Base-by-base conservation (phyloP, 1,284 basidiomycete genomes). In the Bondarzewia mesenterica region DNA sequence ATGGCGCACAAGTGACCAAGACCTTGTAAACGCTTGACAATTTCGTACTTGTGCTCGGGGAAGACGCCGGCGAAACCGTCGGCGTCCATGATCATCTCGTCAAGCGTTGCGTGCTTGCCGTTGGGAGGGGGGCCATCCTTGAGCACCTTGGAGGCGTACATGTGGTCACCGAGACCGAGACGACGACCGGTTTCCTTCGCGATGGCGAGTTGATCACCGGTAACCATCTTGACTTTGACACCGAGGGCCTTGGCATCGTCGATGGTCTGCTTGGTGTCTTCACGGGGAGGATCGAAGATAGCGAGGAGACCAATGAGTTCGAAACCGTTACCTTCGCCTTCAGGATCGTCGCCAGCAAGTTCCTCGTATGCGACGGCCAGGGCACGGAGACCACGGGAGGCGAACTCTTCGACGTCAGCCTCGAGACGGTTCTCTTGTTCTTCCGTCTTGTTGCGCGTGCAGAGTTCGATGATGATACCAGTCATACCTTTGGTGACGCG, bases 401-500 rank as follows among this genome's bases (percentile, higher is more conserved):
- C 94, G 62, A 91, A 98, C 65, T 96, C 94, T 71, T 96, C 91
- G 50, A 97, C 93, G 63, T 97, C 93, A 57, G 81, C 78, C 76
- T 97, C 93, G 52, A 98, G 88, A 59, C 75, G 80, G 72, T 89
- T 84, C 81, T 97, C 93, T 47, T 93, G 62, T 50, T 90, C 91
- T 26, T 86, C 82, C 49, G 90, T 91, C 82, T 97, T 97, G 86
- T 96, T 94, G 66, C 93, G 91, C 41, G 89, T 78, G 82, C 94
- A 97, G 49, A 97, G 85, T 54, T 93, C 89, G 63, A 94, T 92
- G 74, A 95, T 91, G 68, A 89, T 87, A 76, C 90, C 91, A 48
- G 95, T 96, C 93, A 97, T 97, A 71, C 94, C 95, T 87, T 99
- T 98, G 67, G 95, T 96, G 62, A 93, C 93, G 63, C 93, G 91